These are phyloP conservation scores for Pleurotus tuoliensis DNA, from an alignment of 768 basidiomycete genomes.

Conservation along the genomic window DNA sequence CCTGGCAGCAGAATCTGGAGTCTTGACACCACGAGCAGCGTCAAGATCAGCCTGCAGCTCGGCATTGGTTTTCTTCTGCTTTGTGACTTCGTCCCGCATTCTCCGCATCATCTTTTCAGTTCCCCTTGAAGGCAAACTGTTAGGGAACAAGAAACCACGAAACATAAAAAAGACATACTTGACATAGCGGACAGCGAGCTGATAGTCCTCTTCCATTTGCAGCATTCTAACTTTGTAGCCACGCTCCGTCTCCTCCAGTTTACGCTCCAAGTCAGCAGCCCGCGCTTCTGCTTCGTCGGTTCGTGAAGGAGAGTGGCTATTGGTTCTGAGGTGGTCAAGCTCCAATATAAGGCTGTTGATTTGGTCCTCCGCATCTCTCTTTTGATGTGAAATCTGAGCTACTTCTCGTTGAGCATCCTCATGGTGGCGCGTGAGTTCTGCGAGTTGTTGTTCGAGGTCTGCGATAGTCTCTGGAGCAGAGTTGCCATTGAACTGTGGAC, in stretches of 20 bases:
- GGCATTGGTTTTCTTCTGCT: slow-evolving; percentile 80
- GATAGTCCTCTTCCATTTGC: slow-evolving; percentile 94
- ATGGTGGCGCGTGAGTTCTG: slow-evolving; percentile 66
- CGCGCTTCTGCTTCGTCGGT: slow-evolving; percentile 28
- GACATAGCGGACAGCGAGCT: slow-evolving; percentile 94
- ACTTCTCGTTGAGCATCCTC: slow-evolving; percentile 78
- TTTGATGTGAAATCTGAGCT: slow-evolving; percentile 57
- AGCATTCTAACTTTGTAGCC: slow-evolving; percentile 76
- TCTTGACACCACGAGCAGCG: slow-evolving; percentile 46
- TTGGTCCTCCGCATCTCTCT: slow-evolving; percentile 73
- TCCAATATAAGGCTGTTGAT: slow-evolving; percentile 59
- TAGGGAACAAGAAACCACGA: slow-evolving; percentile 9
- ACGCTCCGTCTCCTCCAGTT: slow-evolving; percentile 74
- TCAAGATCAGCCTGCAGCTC: slow-evolving; percentile 86
- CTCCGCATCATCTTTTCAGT: slow-evolving; percentile 97
- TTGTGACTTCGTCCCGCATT: slow-evolving; percentile 92
- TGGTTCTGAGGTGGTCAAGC: slow-evolving; percentile 59
- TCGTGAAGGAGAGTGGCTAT: slow-evolving; percentile 48
- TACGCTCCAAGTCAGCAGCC: slow-evolving; percentile 68
- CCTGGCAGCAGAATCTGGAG: slow-evolving; percentile 42
- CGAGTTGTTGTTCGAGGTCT: slow-evolving; percentile 77
- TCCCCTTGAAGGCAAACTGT: slow-evolving; percentile 48
- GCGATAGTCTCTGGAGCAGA: slow-evolving; percentile 44
- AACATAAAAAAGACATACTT: slow-evolving; percentile 55
- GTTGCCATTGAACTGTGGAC: slow-evolving; percentile 33